A percentile compares a stretch with the other conserved stretches of the same genome.
Evolutionary conservation across 163 green algal genomes (phyloP).

Genomic region (Scenedesmus sp.): DNA sequence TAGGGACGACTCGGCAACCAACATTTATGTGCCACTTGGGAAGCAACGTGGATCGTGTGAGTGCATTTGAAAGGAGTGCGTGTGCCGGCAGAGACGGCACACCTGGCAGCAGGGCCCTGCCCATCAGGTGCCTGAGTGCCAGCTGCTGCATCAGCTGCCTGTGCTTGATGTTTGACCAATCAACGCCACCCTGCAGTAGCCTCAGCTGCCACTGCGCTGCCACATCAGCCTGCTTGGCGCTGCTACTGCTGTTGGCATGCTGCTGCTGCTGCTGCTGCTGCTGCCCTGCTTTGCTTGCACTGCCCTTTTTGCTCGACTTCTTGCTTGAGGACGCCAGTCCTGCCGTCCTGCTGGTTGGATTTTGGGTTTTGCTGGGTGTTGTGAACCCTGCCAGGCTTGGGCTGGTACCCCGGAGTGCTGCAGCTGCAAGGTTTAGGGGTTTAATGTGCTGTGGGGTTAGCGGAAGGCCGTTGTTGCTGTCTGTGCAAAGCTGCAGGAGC

Average conservation of each 20-base stretch:
- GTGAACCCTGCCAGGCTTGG: not conserved
- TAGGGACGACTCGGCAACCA: no score
- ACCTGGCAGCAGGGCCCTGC: slow-evolving; percentile 55
- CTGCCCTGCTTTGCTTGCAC: slow-evolving; percentile 29
- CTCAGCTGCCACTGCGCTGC: slow-evolving; percentile 35
- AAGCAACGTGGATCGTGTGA: no score
- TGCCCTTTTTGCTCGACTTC: slow-evolving; percentile 27
- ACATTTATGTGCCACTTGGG: no score
- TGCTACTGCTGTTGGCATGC: not conserved
- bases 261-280: slow-evolving; percentile 21
- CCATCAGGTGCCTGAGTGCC: slow-evolving; percentile 50
- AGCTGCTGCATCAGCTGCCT: slow-evolving; percentile 53
- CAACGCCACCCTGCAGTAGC: slow-evolving; percentile 40
- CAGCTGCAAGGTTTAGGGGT: not conserved
- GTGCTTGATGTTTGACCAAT: slow-evolving; percentile 33
- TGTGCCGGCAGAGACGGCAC: not conserved
- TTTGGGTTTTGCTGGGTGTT: slow-evolving; percentile 24
- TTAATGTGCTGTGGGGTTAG: slow-evolving; percentile 15
- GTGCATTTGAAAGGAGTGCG: no score
- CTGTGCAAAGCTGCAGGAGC: slow-evolving; percentile 20
- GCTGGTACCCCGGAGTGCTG: not conserved
- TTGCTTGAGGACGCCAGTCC: not conserved
- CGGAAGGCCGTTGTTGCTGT: slow-evolving; percentile 1
- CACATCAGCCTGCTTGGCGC: not conserved
- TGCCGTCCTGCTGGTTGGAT: not conserved